Conservation (phyloP, 768 basidiomycete species). For the Hypsizygus marmoreus region DNA sequence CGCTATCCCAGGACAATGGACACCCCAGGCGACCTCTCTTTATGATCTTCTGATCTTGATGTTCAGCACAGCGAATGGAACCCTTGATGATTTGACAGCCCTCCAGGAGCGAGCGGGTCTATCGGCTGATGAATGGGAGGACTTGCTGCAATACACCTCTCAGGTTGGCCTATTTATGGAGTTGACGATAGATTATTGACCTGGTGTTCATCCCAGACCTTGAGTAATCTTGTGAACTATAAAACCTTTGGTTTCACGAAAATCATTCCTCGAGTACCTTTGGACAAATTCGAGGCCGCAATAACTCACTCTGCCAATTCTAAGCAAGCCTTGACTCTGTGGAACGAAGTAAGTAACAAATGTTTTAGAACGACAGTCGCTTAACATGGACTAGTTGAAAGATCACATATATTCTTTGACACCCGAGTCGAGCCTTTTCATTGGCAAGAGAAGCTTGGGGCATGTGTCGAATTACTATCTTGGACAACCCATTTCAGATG, state of each 20-base stretch:
- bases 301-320: conserved; percentile 63
- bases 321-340: conserved; percentile 55
- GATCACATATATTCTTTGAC: conserved; percentile 69
- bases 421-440: conserved; percentile 69
- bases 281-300: conserved; percentile 63
- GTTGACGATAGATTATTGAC: not conserved
- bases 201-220: conserved; percentile 33
- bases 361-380: not conserved
- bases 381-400: conserved; percentile 50
- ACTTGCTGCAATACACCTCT: conserved; percentile 67
- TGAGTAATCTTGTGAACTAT: conserved; percentile 74
- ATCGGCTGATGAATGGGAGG: conserved; percentile 62
- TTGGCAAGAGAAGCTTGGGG: conserved; percentile 78
- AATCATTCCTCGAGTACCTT: conserved; percentile 71
- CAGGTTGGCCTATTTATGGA: conserved; percentile 60
- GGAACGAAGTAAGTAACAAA: conserved; percentile 52
- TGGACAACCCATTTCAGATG: conserved; percentile 70
- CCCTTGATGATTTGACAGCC: conserved; percentile 54
- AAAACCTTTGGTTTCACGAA: conserved; percentile 86
- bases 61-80: conserved; percentile 58
- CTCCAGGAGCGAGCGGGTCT: conserved; percentile 59
- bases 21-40: conserved; percentile 63
- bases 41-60: conserved; percentile 72
- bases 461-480: conserved; percentile 88
- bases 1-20: conserved; percentile 65